phyloP scores from a whole-genome alignment of 2,329 filamentous ascomycete species.

The Xylariales sp. region DNA sequence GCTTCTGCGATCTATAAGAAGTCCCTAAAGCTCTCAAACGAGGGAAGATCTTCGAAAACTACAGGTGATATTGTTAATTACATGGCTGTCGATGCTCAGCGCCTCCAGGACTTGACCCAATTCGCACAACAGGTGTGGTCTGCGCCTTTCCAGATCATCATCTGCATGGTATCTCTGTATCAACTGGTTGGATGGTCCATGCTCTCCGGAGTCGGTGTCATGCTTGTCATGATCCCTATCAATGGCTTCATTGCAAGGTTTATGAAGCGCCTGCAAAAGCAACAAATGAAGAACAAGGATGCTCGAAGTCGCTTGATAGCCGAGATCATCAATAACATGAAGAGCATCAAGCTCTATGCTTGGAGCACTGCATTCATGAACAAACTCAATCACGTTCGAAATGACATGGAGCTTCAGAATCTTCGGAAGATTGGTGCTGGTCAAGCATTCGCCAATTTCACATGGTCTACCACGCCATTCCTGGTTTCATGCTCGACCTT shows the following conservation, averaged over 20 bases:
- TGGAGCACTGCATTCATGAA: conserved; percentile 98
- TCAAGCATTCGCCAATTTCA: conserved; percentile 93
- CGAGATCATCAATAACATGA: conserved; percentile 99
- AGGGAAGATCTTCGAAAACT: conserved; percentile 81
- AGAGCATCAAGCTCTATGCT: conserved; percentile 97
- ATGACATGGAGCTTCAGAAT: conserved; percentile 92
- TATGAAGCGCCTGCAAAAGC: conserved; percentile 92
- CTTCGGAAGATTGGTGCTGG: conserved; percentile 93
- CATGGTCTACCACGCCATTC: conserved; percentile 96
- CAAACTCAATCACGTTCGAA: conserved; percentile 92
- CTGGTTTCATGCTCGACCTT: conserved; percentile 97
- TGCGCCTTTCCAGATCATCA: conserved; percentile 89
- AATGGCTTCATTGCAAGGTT: conserved; percentile 88
- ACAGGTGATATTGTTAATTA: conserved; percentile 99
- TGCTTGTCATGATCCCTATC: conserved; percentile 96
- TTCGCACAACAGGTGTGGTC: conserved; percentile 96
- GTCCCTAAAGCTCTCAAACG: conserved; percentile 83
- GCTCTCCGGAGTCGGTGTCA: conserved; percentile 89
- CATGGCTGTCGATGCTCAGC: conserved; percentile 97
- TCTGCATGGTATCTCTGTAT: conserved; percentile 95
- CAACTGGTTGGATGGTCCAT: conserved; percentile 92
- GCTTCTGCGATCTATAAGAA: conserved; percentile 92
- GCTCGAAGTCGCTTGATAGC: conserved; percentile 88
- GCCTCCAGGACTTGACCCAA: conserved; percentile 89
- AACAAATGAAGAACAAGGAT: conserved; percentile 99